These are phyloP conservation scores for Daldinia grandis DNA, from an alignment of 495 filamentous ascomycete genomes.

Conservation along the genomic window DNA sequence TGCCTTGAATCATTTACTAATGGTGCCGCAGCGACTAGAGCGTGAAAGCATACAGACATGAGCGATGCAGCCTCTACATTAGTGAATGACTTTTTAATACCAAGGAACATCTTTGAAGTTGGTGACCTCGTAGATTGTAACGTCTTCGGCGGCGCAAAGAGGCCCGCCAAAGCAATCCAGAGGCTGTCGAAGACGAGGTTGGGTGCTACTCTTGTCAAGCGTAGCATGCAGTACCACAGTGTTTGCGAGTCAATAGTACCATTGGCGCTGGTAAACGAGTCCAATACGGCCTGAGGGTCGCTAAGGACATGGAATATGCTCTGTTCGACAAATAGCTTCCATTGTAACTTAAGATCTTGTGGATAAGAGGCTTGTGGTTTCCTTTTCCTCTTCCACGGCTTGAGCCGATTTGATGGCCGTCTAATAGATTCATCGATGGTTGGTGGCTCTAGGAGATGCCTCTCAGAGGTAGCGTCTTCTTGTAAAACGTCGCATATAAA, in stretches of 20 bases:
- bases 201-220: slow-evolving; percentile 58
- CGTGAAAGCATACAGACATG: slow-evolving; percentile 62
- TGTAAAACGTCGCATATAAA: slow-evolving; percentile 63
- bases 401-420: slow-evolving; percentile 42
- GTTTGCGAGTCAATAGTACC: slow-evolving; percentile 60
- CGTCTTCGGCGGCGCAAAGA: slow-evolving; percentile 71
- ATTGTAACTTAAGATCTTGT: slow-evolving; percentile 51
- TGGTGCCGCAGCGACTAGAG: slow-evolving; percentile 61
- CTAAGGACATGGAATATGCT: slow-evolving; percentile 78
- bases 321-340: slow-evolving; percentile 72
- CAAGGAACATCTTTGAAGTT: slow-evolving; percentile 52
- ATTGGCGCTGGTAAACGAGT: slow-evolving; percentile 67
- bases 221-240: slow-evolving; percentile 61
- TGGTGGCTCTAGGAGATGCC: slow-evolving; percentile 55
- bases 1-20: slow-evolving; percentile 53
- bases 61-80: slow-evolving; percentile 59
- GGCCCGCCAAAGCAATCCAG: slow-evolving; percentile 72
- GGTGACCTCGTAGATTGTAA: slow-evolving; percentile 57
- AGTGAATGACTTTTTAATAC: slow-evolving; percentile 46
- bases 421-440: slow-evolving; percentile 35
- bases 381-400: slow-evolving; percentile 51
- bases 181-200: slow-evolving; percentile 76
- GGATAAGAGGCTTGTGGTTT: slow-evolving; percentile 43
- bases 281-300: slow-evolving; percentile 67
- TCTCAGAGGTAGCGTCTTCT: slow-evolving; percentile 58